Percentiles rank a stretch among this genome's conserved stretches.
Conservation (phyloP, 2,329 filamentous ascomycete species). For the Botryotinia narcissicola region DNA sequence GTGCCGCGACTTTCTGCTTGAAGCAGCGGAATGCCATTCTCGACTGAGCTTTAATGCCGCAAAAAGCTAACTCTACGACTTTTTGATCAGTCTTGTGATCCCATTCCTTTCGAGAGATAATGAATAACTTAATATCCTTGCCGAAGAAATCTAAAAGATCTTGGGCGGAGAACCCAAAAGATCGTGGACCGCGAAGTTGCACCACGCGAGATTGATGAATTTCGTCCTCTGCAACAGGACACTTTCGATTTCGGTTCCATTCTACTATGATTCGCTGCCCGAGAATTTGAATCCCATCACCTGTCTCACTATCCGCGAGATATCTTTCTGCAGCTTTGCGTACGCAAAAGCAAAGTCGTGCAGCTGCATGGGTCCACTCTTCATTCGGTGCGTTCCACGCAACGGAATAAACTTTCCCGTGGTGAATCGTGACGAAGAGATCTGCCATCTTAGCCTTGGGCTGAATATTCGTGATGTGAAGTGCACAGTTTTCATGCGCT, state of each 20-base stretch:
- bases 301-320: not conserved
- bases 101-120: slow-evolving; percentile 17
- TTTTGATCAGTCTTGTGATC: not conserved
- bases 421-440: not conserved
- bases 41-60: slow-evolving; percentile 14
- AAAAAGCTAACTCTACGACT: slow-evolving; percentile 17
- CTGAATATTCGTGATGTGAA: slow-evolving; percentile 8
- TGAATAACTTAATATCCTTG: slow-evolving; percentile 22
- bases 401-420: slow-evolving; percentile 5
- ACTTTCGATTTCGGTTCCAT: slow-evolving; percentile 23
- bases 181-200: slow-evolving; percentile 18
- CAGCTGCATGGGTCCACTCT: not conserved
- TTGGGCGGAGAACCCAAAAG: not conserved
- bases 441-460: slow-evolving; percentile 1
- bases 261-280: slow-evolving; percentile 17
- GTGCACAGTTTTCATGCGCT: not conserved
- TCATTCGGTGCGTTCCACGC: not conserved
- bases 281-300: slow-evolving; percentile 20
- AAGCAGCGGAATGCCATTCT: slow-evolving; percentile 19
- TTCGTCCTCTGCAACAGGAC: not conserved
- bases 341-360: slow-evolving; percentile 12
- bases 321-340: slow-evolving; percentile 8
- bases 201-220: slow-evolving; percentile 23
- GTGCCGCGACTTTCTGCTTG: slow-evolving; percentile 3
- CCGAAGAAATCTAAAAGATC: slow-evolving; percentile 17